Base-by-base conservation (phyloP, 2,329 filamentous ascomycete genomes). In the Amesomyces nigricolor region DNA sequence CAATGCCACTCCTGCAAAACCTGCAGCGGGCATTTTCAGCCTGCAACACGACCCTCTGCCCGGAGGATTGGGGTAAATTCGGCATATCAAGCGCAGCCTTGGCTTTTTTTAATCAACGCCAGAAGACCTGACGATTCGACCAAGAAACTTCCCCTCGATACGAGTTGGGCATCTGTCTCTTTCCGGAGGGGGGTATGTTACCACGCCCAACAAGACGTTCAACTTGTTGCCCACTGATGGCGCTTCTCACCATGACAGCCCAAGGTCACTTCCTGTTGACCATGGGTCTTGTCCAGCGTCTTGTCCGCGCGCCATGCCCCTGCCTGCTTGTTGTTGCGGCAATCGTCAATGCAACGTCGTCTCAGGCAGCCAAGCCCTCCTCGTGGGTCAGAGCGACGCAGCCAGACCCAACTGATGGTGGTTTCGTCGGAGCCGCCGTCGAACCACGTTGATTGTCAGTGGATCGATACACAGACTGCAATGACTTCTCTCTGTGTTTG, bases 401-500 rank as follows among this genome's bases (percentile, higher is more conserved):
- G 3, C 13, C 14, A 16, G 11, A 32, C 35, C 14, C 30, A 35
- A 16, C 22, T 5, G 39, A 30, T 49, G 11, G 26, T n/a, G 17
- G 8, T 37, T 22, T 14, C 17, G 38, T 39, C n/a, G 32, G 30
- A 39, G 17, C 2, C 30, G 35, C 17, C 43, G n/a, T 47, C 43
- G 22, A 26, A 14, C 16, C 5, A 29, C 44, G 44, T 44, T 29
- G 51, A n/a, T 35, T 49, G 35, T 47, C 51, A 44, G 59, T 61
- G 59, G 61, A 55, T 52, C 59, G 53, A 61, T 49, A 59, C 49
- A 30, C 55, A n/a, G 49, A 35, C 45, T 9, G 11, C 17, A 16
- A 26, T 22, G 26, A 37, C 35, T 40, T 48, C 51, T 54, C 48
- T 57, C 39, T 47, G 48, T 54, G 67, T 71, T 69, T 72, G 69